These are phyloP conservation scores for Scutellaria baicalensis DNA, from an alignment of 257 asterid genomes.

Conservation along the genomic window DNA sequence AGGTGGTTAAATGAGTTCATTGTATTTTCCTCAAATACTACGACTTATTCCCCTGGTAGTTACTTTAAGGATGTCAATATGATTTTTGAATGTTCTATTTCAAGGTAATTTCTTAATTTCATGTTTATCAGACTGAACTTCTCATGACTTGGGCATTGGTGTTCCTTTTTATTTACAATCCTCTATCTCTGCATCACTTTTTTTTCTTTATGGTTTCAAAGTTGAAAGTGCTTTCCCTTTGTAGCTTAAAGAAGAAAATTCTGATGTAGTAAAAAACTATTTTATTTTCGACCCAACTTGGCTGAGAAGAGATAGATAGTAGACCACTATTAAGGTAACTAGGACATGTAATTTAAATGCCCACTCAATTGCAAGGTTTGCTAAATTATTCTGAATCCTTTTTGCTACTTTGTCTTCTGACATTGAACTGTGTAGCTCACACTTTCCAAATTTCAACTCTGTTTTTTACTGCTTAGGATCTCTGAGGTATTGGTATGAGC, in stretches of 20 bases:
- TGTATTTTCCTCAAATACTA: background rate
- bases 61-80: background rate
- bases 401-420: background rate
- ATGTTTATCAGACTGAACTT: background rate
- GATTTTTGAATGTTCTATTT: background rate
- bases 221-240: background rate
- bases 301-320: background rate
- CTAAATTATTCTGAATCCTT: background rate
- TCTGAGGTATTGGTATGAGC: slow-evolving; percentile 84
- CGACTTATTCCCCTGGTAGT: background rate
- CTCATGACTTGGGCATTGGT: background rate
- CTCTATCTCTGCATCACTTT: background rate
- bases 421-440: background rate
- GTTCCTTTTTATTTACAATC: background rate
- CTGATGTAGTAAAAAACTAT: background rate
- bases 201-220: background rate
- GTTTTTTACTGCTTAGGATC: slow-evolving; percentile 45
- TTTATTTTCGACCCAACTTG: background rate
- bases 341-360: background rate
- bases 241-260: background rate
- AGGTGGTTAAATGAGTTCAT: slow-evolving; percentile 37
- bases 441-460: slow-evolving; percentile 5
- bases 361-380: background rate
- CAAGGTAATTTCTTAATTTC: background rate
- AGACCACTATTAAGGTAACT: background rate